phyloP scores from a whole-genome alignment of 2,329 filamentous ascomycete genomes.

The Alternaria conjuncta region DNA sequence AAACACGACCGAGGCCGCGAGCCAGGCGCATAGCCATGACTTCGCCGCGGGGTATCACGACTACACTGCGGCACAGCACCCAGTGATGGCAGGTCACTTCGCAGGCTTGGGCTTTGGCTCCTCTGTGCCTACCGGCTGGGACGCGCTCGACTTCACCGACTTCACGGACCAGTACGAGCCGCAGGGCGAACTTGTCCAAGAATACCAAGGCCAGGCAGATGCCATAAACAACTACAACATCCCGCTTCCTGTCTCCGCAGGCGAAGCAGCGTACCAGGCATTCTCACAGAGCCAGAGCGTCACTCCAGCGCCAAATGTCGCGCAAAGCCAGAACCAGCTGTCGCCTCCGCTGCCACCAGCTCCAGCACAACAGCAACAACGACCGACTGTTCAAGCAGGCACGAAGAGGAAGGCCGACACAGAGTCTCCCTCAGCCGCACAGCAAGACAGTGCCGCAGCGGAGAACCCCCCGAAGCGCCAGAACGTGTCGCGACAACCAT shows the following conservation, averaged over 20 bases:
- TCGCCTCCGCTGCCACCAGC: constrained; percentile 25
- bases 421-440: constrained; percentile 36
- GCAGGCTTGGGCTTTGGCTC: constrained; percentile 30
- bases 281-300: constrained; percentile 23
- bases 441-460: constrained; percentile 23
- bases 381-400: constrained; percentile 31
- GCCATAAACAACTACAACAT: constrained; percentile 49
- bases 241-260: constrained; percentile 33
- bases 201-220: constrained; percentile 38
- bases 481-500: constrained; percentile 42
- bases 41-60: constrained; percentile 26
- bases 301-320: constrained; percentile 13
- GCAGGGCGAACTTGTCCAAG: constrained; percentile 53
- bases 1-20: constrained; percentile 27
- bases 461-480: constrained; percentile 41
- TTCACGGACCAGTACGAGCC: constrained; percentile 51
- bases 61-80: constrained; percentile 25
- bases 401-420: constrained; percentile 49
- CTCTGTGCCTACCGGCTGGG: constrained; percentile 42
- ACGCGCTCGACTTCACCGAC: constrained; percentile 43
- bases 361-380: constrained; percentile 28
- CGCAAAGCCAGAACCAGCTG: constrained; percentile 32
- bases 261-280: constrained; percentile 27
- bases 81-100: constrained; percentile 25
- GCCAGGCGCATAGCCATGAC: constrained; percentile 24